Percentiles rank a stretch among this genome's conserved stretches.
These are phyloP conservation scores for Phlyctochytrium planicorne DNA, from an alignment of 192 early-diverging fungal genomes.

Conservation along the genomic window DNA sequence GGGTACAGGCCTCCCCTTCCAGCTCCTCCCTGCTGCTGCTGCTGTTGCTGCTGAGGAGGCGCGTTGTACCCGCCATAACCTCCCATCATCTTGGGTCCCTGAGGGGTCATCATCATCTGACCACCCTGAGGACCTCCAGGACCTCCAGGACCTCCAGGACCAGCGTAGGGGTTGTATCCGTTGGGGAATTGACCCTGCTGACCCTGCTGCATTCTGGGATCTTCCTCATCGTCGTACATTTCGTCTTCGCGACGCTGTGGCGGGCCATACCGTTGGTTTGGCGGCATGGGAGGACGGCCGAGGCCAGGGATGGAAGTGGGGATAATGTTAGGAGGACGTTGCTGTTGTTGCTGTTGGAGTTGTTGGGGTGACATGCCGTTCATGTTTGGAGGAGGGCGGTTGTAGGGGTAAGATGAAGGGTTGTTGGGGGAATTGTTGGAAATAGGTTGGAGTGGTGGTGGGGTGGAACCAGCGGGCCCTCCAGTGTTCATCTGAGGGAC, in stretches of 20 bases:
- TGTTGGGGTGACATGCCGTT: slow-evolving; percentile 1
- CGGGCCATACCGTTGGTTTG: neutral
- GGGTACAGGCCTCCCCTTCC: neutral
- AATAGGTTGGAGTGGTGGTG: too few relatives aligned
- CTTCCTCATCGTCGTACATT: slow-evolving; percentile 6
- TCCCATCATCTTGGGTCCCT: neutral
- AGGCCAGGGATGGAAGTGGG: neutral
- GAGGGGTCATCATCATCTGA: neutral
- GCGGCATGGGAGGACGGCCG: neutral
- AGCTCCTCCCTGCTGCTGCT: neutral
- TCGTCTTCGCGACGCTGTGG: slow-evolving; percentile 4
- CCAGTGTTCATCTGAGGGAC: too few relatives aligned
- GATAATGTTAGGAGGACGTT: neutral
- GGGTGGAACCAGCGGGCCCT: too few relatives aligned
- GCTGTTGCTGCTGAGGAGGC: neutral
- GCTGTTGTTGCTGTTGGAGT: neutral
- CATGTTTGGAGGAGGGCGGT: neutral
- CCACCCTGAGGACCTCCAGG: neutral
- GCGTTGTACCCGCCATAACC: neutral
- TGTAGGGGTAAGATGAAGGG: neutral
- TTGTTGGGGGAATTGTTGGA: neutral
- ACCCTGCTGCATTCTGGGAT: neutral
- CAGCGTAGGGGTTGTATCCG: neutral
- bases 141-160: neutral
- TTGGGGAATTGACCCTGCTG: too few relatives aligned